Conservation (phyloP, 225 moss, liverwort and hornwort species). For the Straminergon stramineum region DNA sequence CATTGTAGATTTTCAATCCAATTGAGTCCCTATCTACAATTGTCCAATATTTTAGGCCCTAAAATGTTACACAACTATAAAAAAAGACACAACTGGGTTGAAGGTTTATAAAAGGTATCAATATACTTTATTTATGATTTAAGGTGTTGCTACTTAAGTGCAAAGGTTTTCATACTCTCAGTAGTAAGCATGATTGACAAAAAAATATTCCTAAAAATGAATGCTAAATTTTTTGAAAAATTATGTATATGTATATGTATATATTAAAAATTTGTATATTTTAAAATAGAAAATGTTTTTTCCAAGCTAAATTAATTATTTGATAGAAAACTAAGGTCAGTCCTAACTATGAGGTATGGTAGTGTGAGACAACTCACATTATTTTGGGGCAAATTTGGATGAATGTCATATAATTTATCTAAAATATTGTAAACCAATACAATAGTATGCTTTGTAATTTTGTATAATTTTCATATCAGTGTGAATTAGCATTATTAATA, state of each 20-base stretch:
- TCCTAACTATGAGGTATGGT: not conserved
- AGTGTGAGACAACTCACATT: not conserved
- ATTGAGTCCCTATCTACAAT: not conserved
- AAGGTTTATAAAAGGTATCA: not conserved
- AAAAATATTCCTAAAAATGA: not conserved
- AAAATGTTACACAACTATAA: not conserved
- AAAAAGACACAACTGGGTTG: not conserved
- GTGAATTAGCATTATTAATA: too few relatives aligned
- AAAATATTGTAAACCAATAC: not conserved
- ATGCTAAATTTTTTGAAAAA: not conserved
- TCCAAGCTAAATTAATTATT: not conserved
- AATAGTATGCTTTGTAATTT: not conserved
- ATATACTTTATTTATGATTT: not conserved
- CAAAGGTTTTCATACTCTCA: not conserved
- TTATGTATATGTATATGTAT: too few relatives aligned
- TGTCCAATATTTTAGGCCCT: not conserved
- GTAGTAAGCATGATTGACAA: not conserved
- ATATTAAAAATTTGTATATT: not conserved
- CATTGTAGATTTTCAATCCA: not conserved
- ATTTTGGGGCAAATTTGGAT: not conserved
- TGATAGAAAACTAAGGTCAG: not conserved
- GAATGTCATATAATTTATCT: not conserved
- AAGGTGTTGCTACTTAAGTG: not conserved
- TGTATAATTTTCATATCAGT: not conserved
- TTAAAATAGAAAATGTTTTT: not conserved